Evolutionary conservation across 352 stramenopile species (phyloP), one percentile per base, ranked within the genome.

Genomic region (Blastocystis sp.): DNA sequence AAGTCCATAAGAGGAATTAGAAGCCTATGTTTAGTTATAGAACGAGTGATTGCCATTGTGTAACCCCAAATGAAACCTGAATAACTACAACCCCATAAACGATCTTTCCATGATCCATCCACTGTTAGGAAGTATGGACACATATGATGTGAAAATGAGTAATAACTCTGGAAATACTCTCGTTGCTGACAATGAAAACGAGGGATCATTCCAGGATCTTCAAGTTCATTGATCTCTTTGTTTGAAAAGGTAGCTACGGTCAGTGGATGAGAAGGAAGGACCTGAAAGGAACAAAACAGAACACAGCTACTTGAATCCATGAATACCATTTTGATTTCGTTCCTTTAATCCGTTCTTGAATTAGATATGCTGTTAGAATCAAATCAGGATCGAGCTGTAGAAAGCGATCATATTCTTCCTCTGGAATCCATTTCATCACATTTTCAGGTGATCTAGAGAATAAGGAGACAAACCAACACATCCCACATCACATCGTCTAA

Each of bases 1-100:
- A 37, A 80, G 39, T 80, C 69, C 69, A 80, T 35, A 7, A 80
- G 29, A 12, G 69, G 69, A 58, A 80, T 66, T 6, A 80, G 24
- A 6, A 66, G 24, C 5, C 27, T 29, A 24, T 69, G 11, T 5
- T 5, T 14, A 14, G 49, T 80, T 11, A 80, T 46, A n/a, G 69
- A 39, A 12, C 69, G 69, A 6, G 69, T 58, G 12, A 32, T 66
- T 27, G 49, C 69, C n/a, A 80, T 80, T 7, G 49, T 59, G 49
- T 35, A 80, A 29, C 24, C 69, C 69, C 69, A 80, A 14, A 63
- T 11, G 27, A 80, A 80, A 19, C 24, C n/a, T 9, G 5, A 5
- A 5, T 80, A 75, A 58, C 6, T 12, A 58, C n/a, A 58, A 12
- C 9, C 35, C 69, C 69, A 80, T 14, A 80, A 46, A 16, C 54